These are phyloP conservation scores for Persicaria tinctoria DNA, from an alignment of 148 eudicot genomes.

Conservation along the genomic window DNA sequence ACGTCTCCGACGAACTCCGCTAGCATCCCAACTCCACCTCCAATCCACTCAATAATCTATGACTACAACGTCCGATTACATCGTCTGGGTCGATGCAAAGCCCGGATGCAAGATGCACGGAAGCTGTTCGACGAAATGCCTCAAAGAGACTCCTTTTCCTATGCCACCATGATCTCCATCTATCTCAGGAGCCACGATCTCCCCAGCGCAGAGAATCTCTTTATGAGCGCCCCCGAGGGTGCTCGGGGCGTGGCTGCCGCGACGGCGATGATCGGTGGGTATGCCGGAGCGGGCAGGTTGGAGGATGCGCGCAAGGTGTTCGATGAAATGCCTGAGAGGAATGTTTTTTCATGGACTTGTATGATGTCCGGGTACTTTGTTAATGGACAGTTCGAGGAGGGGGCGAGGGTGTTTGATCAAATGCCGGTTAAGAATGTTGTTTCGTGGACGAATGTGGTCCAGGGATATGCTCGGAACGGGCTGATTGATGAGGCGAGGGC, in stretches of 20 bases:
- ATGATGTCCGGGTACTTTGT: conserved; percentile 37
- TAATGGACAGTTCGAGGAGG: conserved; percentile 28
- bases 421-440: conserved; percentile 23
- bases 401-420: conserved; percentile 19
- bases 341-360: conserved; percentile 42
- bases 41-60: neutral
- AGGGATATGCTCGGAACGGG: conserved; percentile 28
- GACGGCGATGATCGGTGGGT: conserved; percentile 48
- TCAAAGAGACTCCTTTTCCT: conserved; percentile 28
- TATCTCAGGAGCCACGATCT: conserved; percentile 32
- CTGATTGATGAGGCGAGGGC: conserved; percentile 27
- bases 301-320: conserved; percentile 31
- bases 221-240: conserved; percentile 20
- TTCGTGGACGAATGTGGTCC: conserved; percentile 32
- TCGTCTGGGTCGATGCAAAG: neutral
- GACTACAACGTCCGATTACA: conserved; percentile 8
- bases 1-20: neutral
- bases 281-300: conserved; percentile 35
- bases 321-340: conserved; percentile 30
- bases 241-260: conserved; percentile 21
- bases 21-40: neutral
- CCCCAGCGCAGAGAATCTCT: conserved; percentile 21
- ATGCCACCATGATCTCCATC: conserved; percentile 35
- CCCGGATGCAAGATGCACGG: conserved; percentile 8
- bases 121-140: conserved; percentile 22